Evolutionary conservation across 345 rosid genomes (phyloP).

Genomic region (Camelina neglecta): DNA sequence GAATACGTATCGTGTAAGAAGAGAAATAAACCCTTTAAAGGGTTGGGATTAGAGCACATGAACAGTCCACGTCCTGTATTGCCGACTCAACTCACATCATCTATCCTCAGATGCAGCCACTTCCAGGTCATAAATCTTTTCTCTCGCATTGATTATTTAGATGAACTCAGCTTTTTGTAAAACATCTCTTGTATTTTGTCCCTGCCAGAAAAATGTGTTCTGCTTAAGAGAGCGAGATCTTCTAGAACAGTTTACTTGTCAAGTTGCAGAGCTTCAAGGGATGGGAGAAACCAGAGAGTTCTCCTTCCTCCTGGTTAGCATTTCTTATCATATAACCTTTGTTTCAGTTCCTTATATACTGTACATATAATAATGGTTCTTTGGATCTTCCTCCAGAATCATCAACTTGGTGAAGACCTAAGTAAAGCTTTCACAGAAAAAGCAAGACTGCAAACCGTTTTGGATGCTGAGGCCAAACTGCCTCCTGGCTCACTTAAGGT

Average conservation of each 20-base stretch:
- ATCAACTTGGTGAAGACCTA: slow-evolving; percentile 86
- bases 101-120: slow-evolving; percentile 66
- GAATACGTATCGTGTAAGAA: slow-evolving; percentile 70
- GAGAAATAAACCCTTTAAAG: slow-evolving; percentile 67
- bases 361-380: background rate
- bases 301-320: slow-evolving; percentile 63
- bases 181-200: slow-evolving; percentile 16
- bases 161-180: background rate
- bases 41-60: slow-evolving; percentile 87
- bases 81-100: slow-evolving; percentile 70
- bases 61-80: slow-evolving; percentile 65
- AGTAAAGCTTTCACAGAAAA: slow-evolving; percentile 90
- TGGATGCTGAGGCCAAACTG: slow-evolving; percentile 59
- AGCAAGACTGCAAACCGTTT: slow-evolving; percentile 60
- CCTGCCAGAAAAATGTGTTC: slow-evolving; percentile 64
- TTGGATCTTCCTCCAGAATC: slow-evolving; percentile 50
- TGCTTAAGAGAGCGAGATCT: slow-evolving; percentile 89
- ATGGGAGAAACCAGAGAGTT: slow-evolving; percentile 68
- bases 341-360: background rate
- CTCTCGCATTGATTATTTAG: background rate
- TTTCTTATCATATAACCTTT: background rate
- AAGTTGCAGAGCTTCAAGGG: slow-evolving; percentile 64
- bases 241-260: slow-evolving; percentile 62
- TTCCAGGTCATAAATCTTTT: slow-evolving; percentile 63
- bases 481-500: slow-evolving; percentile 69